These are phyloP conservation scores for Cryptococcus floricola DNA, from an alignment of 1,284 basidiomycete genomes.

Conservation along the genomic window DNA sequence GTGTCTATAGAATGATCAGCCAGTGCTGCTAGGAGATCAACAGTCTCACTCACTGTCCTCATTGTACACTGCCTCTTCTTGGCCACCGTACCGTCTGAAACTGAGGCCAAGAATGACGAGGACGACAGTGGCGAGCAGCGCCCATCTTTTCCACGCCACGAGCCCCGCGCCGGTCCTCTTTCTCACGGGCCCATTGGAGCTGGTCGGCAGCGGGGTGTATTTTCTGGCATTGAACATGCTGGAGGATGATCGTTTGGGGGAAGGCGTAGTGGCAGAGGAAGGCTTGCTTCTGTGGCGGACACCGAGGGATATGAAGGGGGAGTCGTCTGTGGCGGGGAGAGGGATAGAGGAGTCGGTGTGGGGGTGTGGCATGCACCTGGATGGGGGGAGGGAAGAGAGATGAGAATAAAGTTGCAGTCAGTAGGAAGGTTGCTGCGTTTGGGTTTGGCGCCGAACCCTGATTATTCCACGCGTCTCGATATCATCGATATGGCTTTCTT, in stretches of 20 bases:
- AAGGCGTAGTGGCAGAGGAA: neutral
- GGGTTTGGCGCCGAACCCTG: neutral
- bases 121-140: constrained; percentile 22
- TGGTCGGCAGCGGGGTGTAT: constrained; percentile 45
- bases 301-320: too few relatives aligned
- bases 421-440: neutral
- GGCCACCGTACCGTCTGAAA: constrained; percentile 9
- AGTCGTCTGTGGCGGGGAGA: neutral
- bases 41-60: constrained; percentile 23
- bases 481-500: too few relatives aligned
- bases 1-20: constrained; percentile 23
- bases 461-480: too few relatives aligned
- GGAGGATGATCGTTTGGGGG: constrained; percentile 1
- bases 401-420: neutral
- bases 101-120: constrained; percentile 25
- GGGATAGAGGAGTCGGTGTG: neutral
- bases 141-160: constrained; percentile 40
- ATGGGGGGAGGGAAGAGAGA: neutral
- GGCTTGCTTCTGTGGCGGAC: neutral
- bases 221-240: constrained; percentile 42
- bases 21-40: neutral
- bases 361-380: constrained; percentile 1
- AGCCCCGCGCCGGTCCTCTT: constrained; percentile 34
- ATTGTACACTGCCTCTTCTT: constrained; percentile 16
- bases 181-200: constrained; percentile 16